Conservation (phyloP, 352 stramenopile species). For the Globisporangium polare region DNA sequence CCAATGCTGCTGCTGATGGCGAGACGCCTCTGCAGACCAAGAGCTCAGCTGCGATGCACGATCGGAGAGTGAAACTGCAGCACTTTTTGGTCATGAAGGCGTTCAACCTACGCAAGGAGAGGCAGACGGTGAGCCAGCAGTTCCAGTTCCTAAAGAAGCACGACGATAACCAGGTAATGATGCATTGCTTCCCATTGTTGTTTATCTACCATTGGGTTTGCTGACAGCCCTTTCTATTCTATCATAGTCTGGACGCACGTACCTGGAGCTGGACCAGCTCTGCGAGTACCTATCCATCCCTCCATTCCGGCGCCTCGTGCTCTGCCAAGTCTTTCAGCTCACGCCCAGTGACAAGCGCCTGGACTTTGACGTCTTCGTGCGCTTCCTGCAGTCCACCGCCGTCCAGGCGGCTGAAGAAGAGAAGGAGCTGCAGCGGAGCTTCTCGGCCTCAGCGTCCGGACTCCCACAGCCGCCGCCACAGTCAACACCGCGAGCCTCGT, state of each 20-base stretch:
- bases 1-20: background rate
- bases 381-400: slow-evolving; percentile 59
- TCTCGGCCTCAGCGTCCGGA: background rate
- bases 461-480: slow-evolving; percentile 23
- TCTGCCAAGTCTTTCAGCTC: slow-evolving; percentile 55
- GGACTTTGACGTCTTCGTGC: slow-evolving; percentile 57
- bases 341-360: slow-evolving; percentile 26
- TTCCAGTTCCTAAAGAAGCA: slow-evolving; percentile 49
- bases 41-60: background rate
- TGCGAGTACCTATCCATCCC: slow-evolving; percentile 70
- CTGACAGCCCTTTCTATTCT: too few relatives aligned
- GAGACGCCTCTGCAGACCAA: background rate
- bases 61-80: slow-evolving; percentile 63
- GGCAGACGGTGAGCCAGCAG: slow-evolving; percentile 62
- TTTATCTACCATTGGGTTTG: background rate
- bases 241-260: slow-evolving; percentile 23
- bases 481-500: slow-evolving; percentile 4
- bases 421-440: slow-evolving; percentile 19
- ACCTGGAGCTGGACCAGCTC: slow-evolving; percentile 55
- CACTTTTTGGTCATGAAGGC: slow-evolving; percentile 78
- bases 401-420: slow-evolving; percentile 47
- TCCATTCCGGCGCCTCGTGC: slow-evolving; percentile 49
- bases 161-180: slow-evolving; percentile 16
- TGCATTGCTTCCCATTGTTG: background rate
- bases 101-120: slow-evolving; percentile 66